These are phyloP conservation scores for Nephelium lappaceum DNA, from an alignment of 345 rosid genomes.

Conservation along the genomic window DNA sequence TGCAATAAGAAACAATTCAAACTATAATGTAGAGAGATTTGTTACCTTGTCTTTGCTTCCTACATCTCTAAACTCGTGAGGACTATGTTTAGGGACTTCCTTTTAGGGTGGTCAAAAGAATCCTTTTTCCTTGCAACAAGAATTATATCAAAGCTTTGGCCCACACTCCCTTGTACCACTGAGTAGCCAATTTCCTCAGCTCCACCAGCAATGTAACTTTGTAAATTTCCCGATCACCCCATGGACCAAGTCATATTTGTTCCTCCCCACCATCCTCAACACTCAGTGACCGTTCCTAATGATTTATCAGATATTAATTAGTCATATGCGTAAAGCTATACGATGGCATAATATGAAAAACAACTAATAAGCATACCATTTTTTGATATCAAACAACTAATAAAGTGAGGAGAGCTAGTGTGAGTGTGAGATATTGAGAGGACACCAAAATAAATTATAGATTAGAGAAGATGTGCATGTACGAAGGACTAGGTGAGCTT, in stretches of 20 bases:
- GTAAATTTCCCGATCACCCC: too few relatives aligned
- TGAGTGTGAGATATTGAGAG: constrained; percentile 1
- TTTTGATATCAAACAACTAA: constrained; percentile 15
- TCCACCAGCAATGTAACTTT: constrained; percentile 19
- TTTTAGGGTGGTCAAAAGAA: constrained; percentile 21
- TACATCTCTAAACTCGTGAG: constrained; percentile 25
- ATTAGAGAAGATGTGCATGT: constrained; percentile 36
- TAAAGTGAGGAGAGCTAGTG: constrained; percentile 18
- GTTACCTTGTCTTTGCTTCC: constrained; percentile 53
- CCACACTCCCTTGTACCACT: constrained; percentile 42
- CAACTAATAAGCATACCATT: constrained; percentile 36
- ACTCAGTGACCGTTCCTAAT: constrained; percentile 41
- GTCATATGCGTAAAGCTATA: background rate
- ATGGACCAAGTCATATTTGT: too few relatives aligned
- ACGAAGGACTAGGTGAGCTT: constrained; percentile 31
- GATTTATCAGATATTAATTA: constrained; percentile 14
- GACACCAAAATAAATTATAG: constrained; percentile 17
- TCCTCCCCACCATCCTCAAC: constrained; percentile 20
- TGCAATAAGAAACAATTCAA: background rate
- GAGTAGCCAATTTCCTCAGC: constrained; percentile 53
- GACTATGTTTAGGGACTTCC: constrained; percentile 11
- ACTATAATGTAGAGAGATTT: background rate
- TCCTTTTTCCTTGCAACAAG: constrained; percentile 70
- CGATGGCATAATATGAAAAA: background rate
- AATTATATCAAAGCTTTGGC: constrained; percentile 62